These are phyloP conservation scores for Verticillium klebahnii DNA, from an alignment of 2,329 filamentous ascomycete species.

Conservation along the genomic window DNA sequence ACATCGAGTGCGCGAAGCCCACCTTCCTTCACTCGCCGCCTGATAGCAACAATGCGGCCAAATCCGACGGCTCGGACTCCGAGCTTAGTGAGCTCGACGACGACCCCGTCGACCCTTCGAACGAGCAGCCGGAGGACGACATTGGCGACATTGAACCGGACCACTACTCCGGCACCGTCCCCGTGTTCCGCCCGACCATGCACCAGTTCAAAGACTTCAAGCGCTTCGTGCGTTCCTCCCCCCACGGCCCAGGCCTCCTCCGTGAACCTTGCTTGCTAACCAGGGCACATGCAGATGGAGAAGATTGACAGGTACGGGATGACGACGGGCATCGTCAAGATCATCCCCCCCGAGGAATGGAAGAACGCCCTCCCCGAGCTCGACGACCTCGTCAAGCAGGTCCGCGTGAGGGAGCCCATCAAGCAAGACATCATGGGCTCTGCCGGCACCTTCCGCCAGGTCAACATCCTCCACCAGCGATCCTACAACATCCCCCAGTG, in stretches of 20 bases:
- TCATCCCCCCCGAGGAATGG: constrained; percentile 93
- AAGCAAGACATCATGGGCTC: constrained; percentile 97
- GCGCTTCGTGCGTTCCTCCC: constrained; percentile 62
- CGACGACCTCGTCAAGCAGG: constrained; percentile 82
- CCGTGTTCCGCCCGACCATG: constrained; percentile 94
- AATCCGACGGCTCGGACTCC: constrained; percentile 57
- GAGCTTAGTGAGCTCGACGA: constrained; percentile 64
- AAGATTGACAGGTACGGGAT: constrained; percentile 93
- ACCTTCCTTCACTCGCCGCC: constrained; percentile 58
- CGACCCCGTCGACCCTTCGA: constrained; percentile 30
- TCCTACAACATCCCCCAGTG: constrained; percentile 97
- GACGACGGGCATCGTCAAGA: constrained; percentile 95
- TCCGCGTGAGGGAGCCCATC: constrained; percentile 94
- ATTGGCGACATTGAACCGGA: constrained; percentile 78
- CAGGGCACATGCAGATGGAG: constrained; percentile 49
- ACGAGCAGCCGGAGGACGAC: constrained; percentile 42
- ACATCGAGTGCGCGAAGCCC: constrained; percentile 33
- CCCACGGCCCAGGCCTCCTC: background rate
- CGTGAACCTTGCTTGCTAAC: background rate
- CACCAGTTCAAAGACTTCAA: constrained; percentile 92
- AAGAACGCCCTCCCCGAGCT: constrained; percentile 72
- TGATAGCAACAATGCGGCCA: constrained; percentile 57
- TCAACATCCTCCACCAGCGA: constrained; percentile 93
- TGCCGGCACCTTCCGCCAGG: constrained; percentile 91
- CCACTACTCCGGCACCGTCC: constrained; percentile 86